Conservation (phyloP, 495 filamentous ascomycete genomes). For the Penicillium cinerascens region DNA sequence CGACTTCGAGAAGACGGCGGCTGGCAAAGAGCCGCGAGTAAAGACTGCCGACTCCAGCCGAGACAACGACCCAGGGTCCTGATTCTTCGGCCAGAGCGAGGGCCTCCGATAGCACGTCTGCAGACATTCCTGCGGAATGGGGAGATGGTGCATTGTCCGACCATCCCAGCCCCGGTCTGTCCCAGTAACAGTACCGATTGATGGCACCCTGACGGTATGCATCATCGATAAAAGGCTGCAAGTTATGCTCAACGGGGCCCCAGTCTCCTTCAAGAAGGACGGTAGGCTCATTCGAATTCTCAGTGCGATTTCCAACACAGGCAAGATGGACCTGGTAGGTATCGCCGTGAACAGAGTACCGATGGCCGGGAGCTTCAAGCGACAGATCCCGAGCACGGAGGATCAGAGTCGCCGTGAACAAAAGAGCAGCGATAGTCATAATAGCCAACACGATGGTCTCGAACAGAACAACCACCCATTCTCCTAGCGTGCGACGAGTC, state of each 20-base stretch:
- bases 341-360: conserved; percentile 73
- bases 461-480: conserved; percentile 82
- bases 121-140: conserved; percentile 83
- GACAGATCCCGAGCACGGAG: conserved; percentile 73
- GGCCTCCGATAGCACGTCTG: conserved; percentile 80
- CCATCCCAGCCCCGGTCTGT: conserved; percentile 85
- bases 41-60: conserved; percentile 75
- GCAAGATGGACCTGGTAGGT: conserved; percentile 83
- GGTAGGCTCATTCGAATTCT: conserved; percentile 52
- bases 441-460: conserved; percentile 65
- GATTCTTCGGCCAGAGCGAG: conserved; percentile 74
- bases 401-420: conserved; percentile 75
- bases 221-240: conserved; percentile 65
- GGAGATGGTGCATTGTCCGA: conserved; percentile 94
- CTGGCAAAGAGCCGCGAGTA: conserved; percentile 87
- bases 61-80: conserved; percentile 75
- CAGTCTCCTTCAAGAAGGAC: conserved; percentile 82
- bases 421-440: conserved; percentile 59
- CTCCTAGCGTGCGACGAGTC: conserved; percentile 70
- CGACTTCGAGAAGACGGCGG: conserved; percentile 66
- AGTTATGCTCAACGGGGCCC: conserved; percentile 63
- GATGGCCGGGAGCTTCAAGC: conserved; percentile 64
- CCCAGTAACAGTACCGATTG: conserved; percentile 88
- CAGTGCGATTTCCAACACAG: conserved; percentile 65
- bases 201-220: conserved; percentile 72